Evolutionary conservation across 2,329 filamentous ascomycete genomes (phyloP).

Genomic region (Juglanconis juglandina): DNA sequence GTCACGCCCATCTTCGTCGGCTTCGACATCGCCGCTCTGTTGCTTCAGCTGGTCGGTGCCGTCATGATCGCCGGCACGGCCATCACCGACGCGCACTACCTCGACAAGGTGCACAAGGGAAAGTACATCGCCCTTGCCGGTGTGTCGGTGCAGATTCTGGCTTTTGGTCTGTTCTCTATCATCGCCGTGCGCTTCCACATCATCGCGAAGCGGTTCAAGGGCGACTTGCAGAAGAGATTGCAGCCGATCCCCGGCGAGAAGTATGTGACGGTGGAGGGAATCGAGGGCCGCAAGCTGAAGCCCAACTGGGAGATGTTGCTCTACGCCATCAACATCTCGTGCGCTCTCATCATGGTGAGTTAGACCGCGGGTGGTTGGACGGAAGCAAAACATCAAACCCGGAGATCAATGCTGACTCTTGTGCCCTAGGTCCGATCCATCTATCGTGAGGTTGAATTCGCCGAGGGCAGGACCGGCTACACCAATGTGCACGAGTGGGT

Average conservation of each 20-base stretch:
- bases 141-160: constrained; percentile 40
- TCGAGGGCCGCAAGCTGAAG: constrained; percentile 22
- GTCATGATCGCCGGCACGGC: constrained; percentile 37
- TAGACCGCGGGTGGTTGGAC: neutral
- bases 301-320: constrained; percentile 35
- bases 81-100: constrained; percentile 28
- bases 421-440: constrained; percentile 20
- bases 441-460: constrained; percentile 16
- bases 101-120: constrained; percentile 30
- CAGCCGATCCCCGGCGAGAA: constrained; percentile 31
- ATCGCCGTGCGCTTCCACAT: constrained; percentile 45
- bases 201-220: constrained; percentile 35
- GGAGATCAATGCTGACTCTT: neutral
- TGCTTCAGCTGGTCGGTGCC: constrained; percentile 37
- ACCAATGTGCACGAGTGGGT: constrained; percentile 27
- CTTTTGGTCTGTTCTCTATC: constrained; percentile 44
- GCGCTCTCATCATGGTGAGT: constrained; percentile 28
- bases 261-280: constrained; percentile 22
- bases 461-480: constrained; percentile 22
- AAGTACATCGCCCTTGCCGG: constrained; percentile 37
- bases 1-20: constrained; percentile 39
- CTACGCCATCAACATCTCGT: constrained; percentile 29
- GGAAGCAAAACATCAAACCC: neutral
- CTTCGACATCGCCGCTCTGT: constrained; percentile 35
- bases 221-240: constrained; percentile 27